Conservation (phyloP, 805 yeast genomes). For the Metschnikowia sp. region DNA sequence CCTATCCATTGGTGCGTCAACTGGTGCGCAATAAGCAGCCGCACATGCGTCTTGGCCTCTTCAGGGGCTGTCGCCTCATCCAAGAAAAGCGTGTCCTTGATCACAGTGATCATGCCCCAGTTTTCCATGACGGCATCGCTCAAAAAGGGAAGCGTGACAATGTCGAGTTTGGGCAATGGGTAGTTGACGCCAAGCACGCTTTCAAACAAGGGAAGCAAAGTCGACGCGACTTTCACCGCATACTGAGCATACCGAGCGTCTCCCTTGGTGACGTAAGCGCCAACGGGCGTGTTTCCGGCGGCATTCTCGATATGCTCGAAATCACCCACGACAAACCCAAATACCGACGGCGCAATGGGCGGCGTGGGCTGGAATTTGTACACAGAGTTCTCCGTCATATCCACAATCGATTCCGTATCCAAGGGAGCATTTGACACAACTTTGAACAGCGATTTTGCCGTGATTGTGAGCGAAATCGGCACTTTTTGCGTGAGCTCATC, state of each 20-base stretch:
- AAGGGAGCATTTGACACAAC: slow-evolving; percentile 51
- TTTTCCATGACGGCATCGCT: slow-evolving; percentile 82
- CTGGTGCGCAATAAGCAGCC: slow-evolving; percentile 67
- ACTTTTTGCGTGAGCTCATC: slow-evolving; percentile 62
- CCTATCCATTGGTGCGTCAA: slow-evolving; percentile 82
- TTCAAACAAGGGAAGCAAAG: slow-evolving; percentile 48
- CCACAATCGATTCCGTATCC: slow-evolving; percentile 11
- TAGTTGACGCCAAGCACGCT: slow-evolving; percentile 41
- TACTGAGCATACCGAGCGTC: slow-evolving; percentile 45
- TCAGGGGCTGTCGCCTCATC: slow-evolving; percentile 22
- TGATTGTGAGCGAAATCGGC: slow-evolving; percentile 47
- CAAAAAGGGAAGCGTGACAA: slow-evolving; percentile 66
- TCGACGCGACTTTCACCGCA: slow-evolving; percentile 47
- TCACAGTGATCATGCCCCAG: slow-evolving; percentile 64
- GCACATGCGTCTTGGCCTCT: slow-evolving; percentile 30
- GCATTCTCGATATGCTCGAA: slow-evolving; percentile 39
- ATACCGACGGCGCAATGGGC: slow-evolving; percentile 57
- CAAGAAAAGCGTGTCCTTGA: slow-evolving; percentile 44
- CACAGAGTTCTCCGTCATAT: slow-evolving; percentile 23
- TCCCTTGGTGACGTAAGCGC: slow-evolving; percentile 56
- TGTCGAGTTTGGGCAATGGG: slow-evolving; percentile 64
- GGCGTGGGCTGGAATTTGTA: slow-evolving; percentile 53
- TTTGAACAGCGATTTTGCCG: slow-evolving; percentile 42
- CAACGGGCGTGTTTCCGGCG: slow-evolving; percentile 36
- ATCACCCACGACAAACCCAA: slow-evolving; percentile 70